Conservation (phyloP, 1,284 basidiomycete genomes). For the Phlebopus sp. region DNA sequence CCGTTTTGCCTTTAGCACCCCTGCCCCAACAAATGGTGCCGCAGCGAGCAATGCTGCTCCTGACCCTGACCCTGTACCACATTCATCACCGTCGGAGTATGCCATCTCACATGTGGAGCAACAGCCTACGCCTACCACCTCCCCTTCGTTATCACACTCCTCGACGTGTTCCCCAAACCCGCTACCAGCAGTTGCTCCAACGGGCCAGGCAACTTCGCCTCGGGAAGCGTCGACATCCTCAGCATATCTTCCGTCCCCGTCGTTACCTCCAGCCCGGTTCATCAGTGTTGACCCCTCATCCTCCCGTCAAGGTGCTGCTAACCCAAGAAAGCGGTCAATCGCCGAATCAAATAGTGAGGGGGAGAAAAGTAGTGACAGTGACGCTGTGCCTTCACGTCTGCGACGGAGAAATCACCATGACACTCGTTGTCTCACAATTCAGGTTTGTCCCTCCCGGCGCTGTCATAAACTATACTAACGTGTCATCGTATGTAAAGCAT, state of each 20-base stretch:
- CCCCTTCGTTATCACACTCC: constrained; percentile 30
- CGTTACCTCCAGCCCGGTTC: constrained; percentile 20
- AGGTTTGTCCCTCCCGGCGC: constrained; percentile 39
- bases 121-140: constrained; percentile 34
- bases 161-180: constrained; percentile 18
- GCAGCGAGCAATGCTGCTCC: constrained; percentile 7
- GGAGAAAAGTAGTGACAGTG: constrained; percentile 35
- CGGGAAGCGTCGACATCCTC: constrained; percentile 8
- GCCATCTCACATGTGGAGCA: constrained; percentile 13
- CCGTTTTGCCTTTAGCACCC: constrained; percentile 33
- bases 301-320: constrained; percentile 10
- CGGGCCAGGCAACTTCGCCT: constrained; percentile 1
- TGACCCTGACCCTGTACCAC: neutral
- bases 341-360: constrained; percentile 37
- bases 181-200: neutral
- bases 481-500: constrained; percentile 41
- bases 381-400: constrained; percentile 31
- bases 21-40: constrained; percentile 10
- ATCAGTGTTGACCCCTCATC: constrained; percentile 20
- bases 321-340: constrained; percentile 34
- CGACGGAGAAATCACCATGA: constrained; percentile 60
- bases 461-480: constrained; percentile 11
- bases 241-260: constrained; percentile 12
- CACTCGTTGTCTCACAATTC: constrained; percentile 59
- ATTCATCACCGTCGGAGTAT: constrained; percentile 16